These are phyloP conservation scores for Bolboschoenoplectus hybrid DNA, from an alignment of 202 grass and related monocot genomes.

Conservation along the genomic window DNA sequence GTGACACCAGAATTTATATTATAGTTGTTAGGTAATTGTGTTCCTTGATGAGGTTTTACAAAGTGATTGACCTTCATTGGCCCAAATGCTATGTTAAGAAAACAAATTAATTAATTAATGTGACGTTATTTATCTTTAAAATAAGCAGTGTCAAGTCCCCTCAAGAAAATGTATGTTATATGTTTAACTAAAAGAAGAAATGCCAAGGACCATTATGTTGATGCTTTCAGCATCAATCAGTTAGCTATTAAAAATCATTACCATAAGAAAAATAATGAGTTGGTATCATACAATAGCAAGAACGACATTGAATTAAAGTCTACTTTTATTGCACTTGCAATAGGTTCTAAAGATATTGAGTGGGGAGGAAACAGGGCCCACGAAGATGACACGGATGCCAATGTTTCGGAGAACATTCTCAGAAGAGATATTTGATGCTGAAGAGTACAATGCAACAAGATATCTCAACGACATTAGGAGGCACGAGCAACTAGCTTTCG, in stretches of 20 bases:
- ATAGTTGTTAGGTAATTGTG: not conserved
- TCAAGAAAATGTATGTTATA: slow-evolving; percentile 13
- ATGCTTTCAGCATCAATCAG: not conserved
- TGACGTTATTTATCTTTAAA: not conserved
- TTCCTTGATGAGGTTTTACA: not conserved
- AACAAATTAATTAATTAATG: not conserved
- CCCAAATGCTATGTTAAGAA: not conserved
- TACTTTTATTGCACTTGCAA: slow-evolving; percentile 12
- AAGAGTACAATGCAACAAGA: slow-evolving; percentile 46
- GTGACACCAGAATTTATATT: not conserved
- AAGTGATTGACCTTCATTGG: not conserved
- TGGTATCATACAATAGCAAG: not conserved
- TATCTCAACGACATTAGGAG: slow-evolving; percentile 51
- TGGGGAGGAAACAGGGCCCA: slow-evolving; percentile 25
- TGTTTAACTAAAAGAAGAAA: not conserved
- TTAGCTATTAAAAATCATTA: slow-evolving; percentile 11
- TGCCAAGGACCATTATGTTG: not conserved
- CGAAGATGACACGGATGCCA: slow-evolving; percentile 12
- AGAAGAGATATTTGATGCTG: slow-evolving; percentile 36
- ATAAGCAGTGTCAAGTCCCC: not conserved
- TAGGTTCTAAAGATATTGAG: slow-evolving; percentile 47
- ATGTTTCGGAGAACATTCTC: not conserved
- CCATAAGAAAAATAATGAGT: not conserved
- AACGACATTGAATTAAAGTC: not conserved
- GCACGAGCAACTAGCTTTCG: slow-evolving; percentile 59